Evolutionary conservation across 2,329 filamentous ascomycete species (phyloP).

Genomic region (Epichloe hybrida): DNA sequence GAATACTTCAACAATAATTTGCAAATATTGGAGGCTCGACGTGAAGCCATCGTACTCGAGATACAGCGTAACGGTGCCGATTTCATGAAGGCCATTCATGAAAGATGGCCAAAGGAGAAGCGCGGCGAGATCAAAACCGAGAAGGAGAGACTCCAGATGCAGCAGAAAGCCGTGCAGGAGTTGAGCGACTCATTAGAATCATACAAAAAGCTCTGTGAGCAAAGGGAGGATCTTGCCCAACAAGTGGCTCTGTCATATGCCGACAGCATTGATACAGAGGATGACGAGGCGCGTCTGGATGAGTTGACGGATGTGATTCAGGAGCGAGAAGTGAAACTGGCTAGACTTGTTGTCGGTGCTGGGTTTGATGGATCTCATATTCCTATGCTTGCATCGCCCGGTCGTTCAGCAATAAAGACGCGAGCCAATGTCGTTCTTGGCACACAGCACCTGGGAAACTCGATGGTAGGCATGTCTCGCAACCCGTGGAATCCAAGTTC

Average conservation of each 20-base stretch:
- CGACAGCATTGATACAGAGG: slow-evolving; percentile 35
- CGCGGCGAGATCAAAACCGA: slow-evolving; percentile 34
- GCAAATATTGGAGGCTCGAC: slow-evolving; percentile 21
- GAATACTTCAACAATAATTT: slow-evolving; percentile 18
- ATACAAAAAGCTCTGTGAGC: slow-evolving; percentile 27
- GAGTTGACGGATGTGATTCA: slow-evolving; percentile 32
- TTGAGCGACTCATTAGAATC: slow-evolving; percentile 28
- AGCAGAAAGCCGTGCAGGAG: slow-evolving; percentile 30
- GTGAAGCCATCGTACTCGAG: slow-evolving; percentile 25
- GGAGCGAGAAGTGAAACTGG: slow-evolving; percentile 28
- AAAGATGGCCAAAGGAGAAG: slow-evolving; percentile 30
- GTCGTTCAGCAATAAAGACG: slow-evolving; percentile 6
- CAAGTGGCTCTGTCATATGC: slow-evolving; percentile 37
- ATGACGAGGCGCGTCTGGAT: slow-evolving; percentile 37
- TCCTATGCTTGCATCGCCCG: slow-evolving; percentile 15
- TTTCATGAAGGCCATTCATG: slow-evolving; percentile 33
- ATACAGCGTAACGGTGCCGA: slow-evolving; percentile 34
- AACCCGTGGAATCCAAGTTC: slow-evolving; percentile 20
- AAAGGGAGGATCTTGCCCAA: slow-evolving; percentile 32
- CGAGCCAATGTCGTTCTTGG: slow-evolving; percentile 25
- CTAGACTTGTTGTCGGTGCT: slow-evolving; percentile 27
- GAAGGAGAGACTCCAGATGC: slow-evolving; percentile 32
- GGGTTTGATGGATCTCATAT: slow-evolving; percentile 30
- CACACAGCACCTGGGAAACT: slow-evolving; percentile 26
- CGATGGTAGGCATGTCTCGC: slow-evolving; percentile 19